Evolutionary conservation across 2,329 filamentous ascomycete genomes (phyloP).

Genomic region (Botrytis fragariae): DNA sequence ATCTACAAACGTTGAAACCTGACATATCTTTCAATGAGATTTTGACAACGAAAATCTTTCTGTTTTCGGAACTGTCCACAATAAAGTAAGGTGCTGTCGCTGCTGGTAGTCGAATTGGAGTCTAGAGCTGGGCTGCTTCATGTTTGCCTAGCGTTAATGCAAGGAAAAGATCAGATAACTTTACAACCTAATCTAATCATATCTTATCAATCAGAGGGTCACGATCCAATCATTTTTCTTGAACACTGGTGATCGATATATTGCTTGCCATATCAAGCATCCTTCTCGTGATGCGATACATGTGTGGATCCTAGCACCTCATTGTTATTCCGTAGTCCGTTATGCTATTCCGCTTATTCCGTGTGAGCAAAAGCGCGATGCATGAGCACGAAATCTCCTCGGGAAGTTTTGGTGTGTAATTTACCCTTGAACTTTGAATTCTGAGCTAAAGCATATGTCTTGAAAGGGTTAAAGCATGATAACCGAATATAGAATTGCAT

Average conservation of each 20-base stretch:
- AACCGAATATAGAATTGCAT: not conserved
- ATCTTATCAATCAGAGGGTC: conserved; percentile 7
- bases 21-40: not conserved
- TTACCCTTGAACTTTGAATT: not conserved
- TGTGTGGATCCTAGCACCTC: not conserved
- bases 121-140: not conserved
- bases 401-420: not conserved
- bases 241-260: not conserved
- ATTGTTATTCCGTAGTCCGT: conserved; percentile 1
- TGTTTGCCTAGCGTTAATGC: not conserved
- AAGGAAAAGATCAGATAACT: not conserved
- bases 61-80: not conserved
- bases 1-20: not conserved
- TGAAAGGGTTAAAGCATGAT: not conserved
- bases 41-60: not conserved
- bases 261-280: not conserved
- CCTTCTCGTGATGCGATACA: too few relatives aligned
- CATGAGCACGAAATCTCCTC: too few relatives aligned
- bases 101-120: not conserved
- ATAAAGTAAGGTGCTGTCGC: too few relatives aligned
- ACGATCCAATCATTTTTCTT: not conserved
- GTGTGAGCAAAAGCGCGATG: not conserved
- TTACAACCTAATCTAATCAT: not conserved
- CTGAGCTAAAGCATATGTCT: not conserved
- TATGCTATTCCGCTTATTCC: not conserved